phyloP scores from a whole-genome alignment of 768 basidiomycete species.

The Tricholoma terreum region DNA sequence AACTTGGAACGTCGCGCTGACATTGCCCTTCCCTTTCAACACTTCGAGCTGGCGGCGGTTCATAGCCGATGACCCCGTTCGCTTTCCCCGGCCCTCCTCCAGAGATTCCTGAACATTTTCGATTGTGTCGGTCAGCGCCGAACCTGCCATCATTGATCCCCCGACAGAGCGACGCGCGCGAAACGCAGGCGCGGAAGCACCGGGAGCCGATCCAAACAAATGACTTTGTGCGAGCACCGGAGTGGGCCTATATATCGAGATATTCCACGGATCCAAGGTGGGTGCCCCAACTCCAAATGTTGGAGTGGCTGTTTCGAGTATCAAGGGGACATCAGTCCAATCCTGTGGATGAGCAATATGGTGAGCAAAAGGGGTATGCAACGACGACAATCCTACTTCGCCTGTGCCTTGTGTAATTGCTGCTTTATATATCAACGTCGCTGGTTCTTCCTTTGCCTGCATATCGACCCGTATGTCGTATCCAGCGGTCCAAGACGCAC shows the following conservation, averaged over 20 bases:
- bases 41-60: background rate
- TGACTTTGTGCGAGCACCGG: background rate
- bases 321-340: slow-evolving; percentile 41
- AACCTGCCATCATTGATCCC: background rate
- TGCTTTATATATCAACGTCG: slow-evolving; percentile 38
- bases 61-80: background rate
- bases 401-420: slow-evolving; percentile 39
- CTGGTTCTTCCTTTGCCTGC: slow-evolving; percentile 31
- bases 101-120: too few relatives aligned
- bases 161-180: background rate
- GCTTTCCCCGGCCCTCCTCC: too few relatives aligned
- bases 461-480: slow-evolving; percentile 43
- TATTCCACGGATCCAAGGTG: slow-evolving; percentile 33
- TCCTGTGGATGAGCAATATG: slow-evolving; percentile 20
- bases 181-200: background rate
- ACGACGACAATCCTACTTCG: slow-evolving; percentile 26
- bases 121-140: background rate
- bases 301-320: slow-evolving; percentile 42
- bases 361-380: background rate
- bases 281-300: slow-evolving; percentile 39
- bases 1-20: slow-evolving; percentile 11
- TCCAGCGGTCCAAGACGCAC: slow-evolving; percentile 34
- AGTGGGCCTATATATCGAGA: slow-evolving; percentile 23
- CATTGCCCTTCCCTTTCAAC: slow-evolving; percentile 2
- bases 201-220: background rate